Conservation (phyloP, 805 yeast genomes). For the Zygosaccharomyces kombuchaensis region DNA sequence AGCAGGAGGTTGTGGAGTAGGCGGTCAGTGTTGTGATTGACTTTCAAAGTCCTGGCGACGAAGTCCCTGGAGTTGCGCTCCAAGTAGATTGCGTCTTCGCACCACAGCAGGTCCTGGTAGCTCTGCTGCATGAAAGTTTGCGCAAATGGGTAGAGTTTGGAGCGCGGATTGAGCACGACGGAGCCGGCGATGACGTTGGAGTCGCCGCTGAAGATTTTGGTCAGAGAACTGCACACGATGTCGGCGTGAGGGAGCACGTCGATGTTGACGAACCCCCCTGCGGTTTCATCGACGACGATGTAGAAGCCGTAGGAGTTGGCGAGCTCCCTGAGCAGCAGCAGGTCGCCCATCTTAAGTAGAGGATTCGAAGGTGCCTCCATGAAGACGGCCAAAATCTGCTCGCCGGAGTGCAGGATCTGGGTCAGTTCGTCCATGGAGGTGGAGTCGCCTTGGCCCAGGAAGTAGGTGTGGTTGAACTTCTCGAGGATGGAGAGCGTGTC, state of each 20-base stretch:
- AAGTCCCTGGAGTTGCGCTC: constrained; percentile 94
- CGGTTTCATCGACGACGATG: constrained; percentile 89
- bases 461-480: constrained; percentile 90
- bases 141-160: constrained; percentile 47
- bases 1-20: constrained; percentile 49
- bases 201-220: constrained; percentile 91
- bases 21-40: constrained; percentile 52
- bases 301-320: constrained; percentile 69
- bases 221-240: constrained; percentile 77
- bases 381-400: constrained; percentile 68
- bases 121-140: constrained; percentile 37
- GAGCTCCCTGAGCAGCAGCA: constrained; percentile 57
- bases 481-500: constrained; percentile 82
- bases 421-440: constrained; percentile 59
- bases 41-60: constrained; percentile 48
- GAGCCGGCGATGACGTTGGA: constrained; percentile 96
- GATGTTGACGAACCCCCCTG: constrained; percentile 84
- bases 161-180: constrained; percentile 66
- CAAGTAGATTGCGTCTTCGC: constrained; percentile 85
- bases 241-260: constrained; percentile 82
- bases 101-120: constrained; percentile 81
- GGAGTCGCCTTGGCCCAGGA: constrained; percentile 80
- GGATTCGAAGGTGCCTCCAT: constrained; percentile 97
- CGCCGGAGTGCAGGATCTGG: constrained; percentile 53
- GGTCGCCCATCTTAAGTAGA: constrained; percentile 77